Percentiles rank a stretch among this genome's conserved stretches.
Conservation (phyloP, 148 eudicot genomes). For the Silene conica region DNA sequence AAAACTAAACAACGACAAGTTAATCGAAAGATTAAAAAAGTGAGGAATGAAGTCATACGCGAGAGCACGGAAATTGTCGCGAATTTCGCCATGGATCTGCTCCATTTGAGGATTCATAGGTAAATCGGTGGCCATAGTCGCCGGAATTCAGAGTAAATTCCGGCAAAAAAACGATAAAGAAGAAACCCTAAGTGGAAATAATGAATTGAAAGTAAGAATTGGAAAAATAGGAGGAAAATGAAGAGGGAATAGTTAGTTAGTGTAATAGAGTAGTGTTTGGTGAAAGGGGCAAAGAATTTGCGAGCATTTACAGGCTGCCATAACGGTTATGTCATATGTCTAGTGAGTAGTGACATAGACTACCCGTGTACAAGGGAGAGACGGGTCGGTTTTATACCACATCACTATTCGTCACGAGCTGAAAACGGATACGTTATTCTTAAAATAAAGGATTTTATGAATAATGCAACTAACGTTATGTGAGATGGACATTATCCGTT, state of each 20-base stretch:
- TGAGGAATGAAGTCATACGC: constrained; percentile 41
- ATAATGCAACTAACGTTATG: too few relatives aligned
- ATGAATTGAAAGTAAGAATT: neutral
- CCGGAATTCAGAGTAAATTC: constrained; percentile 23
- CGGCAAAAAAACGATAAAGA: neutral
- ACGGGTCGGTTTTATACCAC: too few relatives aligned
- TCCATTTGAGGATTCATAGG: constrained; percentile 91
- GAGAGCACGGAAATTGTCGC: constrained; percentile 86
- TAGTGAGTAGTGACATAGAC: too few relatives aligned
- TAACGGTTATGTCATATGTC: too few relatives aligned
- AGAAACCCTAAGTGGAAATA: constrained; percentile 7
- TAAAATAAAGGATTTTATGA: too few relatives aligned
- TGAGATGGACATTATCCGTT: too few relatives aligned
- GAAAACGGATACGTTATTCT: too few relatives aligned
- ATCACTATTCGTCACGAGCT: too few relatives aligned
- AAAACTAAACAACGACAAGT: too few relatives aligned
- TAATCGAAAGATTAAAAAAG: neutral
- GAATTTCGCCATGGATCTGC: constrained; percentile 97
- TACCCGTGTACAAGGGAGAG: too few relatives aligned
- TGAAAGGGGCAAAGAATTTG: neutral
- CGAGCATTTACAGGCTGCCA: neutral
- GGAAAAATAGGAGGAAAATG: neutral
- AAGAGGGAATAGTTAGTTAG: neutral
- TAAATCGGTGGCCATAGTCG: constrained; percentile 52
- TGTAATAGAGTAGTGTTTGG: neutral